Base-by-base conservation (phyloP, 2,329 filamentous ascomycete species). In the Claviceps citrina region DNA sequence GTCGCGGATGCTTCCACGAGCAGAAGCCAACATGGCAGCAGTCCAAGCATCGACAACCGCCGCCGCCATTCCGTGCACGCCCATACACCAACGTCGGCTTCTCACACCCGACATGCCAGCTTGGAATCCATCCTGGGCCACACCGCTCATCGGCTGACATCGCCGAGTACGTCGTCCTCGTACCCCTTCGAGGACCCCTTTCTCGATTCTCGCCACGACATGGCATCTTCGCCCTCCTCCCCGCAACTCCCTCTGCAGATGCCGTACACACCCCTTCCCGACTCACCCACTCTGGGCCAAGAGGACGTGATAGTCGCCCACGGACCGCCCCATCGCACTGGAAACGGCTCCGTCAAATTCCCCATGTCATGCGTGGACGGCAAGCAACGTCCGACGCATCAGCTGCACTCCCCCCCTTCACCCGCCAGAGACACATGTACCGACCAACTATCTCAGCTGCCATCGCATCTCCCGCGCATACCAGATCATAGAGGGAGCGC, bases 241-340 rank as follows among this genome's bases (percentile, higher is more conserved):
- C 38, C 25, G 32, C 25, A 31, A 18, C 10, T 25, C 3, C 15
- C 9, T 12, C 18, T 7, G n/a, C 25, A 30, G 31, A 30, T 26
- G 7, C 19, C 31, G 6, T 18, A 25, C 7, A 40, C 25, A 26
- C 38, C 38, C 16, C 16, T 36, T 37, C 41, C 37, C 6, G 41
- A 43, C 25, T 43, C 41, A 10, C 41, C 41, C 4, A 43, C 41
- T 9, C 16, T 43, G 26, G 41, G 41, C 20, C 32, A 43, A 18
- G 37, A 31, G 15, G 4, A 40, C 13, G 32, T 43, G 4, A 13
- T 24, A 15, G 19, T 36, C 22, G 6, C 15, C 8, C n/a, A 9
- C 10, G 18, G 25, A 16, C 15, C 20, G 27, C 18, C 9, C 15
- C 7, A 25, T 36, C 31, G 15, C 10, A 22, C 28, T n/a, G 24